phyloP scores from a whole-genome alignment of 2,329 filamentous ascomycete species.

The Beauveria asiatica region DNA sequence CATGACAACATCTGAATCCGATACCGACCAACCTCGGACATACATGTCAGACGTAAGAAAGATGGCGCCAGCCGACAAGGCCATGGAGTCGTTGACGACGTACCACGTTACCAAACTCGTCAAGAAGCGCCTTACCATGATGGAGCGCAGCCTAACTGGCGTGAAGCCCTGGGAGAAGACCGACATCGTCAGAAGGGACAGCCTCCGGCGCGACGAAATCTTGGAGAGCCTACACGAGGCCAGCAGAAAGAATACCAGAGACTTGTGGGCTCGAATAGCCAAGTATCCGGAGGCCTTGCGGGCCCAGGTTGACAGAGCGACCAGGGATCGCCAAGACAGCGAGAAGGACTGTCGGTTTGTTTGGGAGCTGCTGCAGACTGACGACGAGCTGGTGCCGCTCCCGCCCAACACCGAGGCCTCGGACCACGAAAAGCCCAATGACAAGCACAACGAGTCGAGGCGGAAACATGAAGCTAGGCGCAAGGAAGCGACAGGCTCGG shows the following conservation, averaged over 20 bases:
- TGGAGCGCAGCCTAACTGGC: background rate
- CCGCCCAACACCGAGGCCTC: no score
- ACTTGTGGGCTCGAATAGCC: background rate
- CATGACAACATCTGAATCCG: background rate
- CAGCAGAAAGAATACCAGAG: background rate
- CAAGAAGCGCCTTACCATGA: background rate
- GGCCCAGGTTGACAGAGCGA: background rate
- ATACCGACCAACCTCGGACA: background rate
- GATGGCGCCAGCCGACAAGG: background rate
- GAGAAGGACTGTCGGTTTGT: background rate
- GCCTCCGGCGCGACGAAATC: background rate
- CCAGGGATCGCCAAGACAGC: background rate
- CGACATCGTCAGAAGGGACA: background rate
- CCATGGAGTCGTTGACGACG: background rate
- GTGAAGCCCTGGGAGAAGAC: background rate
- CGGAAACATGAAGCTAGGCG: background rate
- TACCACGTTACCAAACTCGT: background rate
- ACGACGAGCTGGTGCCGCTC: background rate
- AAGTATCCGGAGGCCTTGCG: background rate
- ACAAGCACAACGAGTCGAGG: background rate
- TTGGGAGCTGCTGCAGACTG: background rate
- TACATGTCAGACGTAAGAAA: background rate
- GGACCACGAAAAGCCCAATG: background rate
- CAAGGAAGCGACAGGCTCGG: background rate
- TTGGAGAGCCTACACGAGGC: background rate